Evolutionary conservation across 1,284 basidiomycete species (phyloP), one percentile per base, ranked within the genome.

Genomic region (Rhodotorula sp.): DNA sequence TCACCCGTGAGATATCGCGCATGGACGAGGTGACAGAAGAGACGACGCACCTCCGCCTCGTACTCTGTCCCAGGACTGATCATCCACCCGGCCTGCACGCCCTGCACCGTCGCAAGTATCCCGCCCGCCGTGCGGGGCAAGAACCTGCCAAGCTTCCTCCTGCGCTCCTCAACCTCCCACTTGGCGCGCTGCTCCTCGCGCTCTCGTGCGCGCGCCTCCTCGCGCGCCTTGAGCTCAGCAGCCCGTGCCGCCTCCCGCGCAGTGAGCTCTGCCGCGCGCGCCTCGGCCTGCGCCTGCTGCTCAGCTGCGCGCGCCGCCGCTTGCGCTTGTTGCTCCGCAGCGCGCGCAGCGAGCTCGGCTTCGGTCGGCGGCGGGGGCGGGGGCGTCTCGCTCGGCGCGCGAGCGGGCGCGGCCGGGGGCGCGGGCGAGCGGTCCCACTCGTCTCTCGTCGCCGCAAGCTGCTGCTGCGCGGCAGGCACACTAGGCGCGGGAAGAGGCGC

Each of bases 61-160:
- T 32, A 62, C 51, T 68, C 66, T 15, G 53, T 29, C 17, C 70
- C 70, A 0, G 70, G 70, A 25, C 59, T 59, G 5, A 51, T 53
- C 70, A 69, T 44, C 60, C 59, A 59, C 19, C 27, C 48, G 10
- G 2, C 10, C 41, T 41, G 59, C 25, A 66, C 29, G 37, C 66
- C 66, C 27, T 51, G 64, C 39, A 68, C 60, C 3, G 8, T 66
- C 25, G 46, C 56, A 13, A 66, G 22, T 25, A 63, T 7, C 21
- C 70, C 70, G 12, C 67, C 67, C 29, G 64, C 70, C 4, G 53
- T 34, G 25, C 66, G 41, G 5, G 70, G 70, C 41, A 72, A 56
- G 29, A n/a, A 72, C 58, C 66, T 55, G 21, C 55, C 66, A 9
- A 72, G 54, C 29, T 27, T 15, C 34, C 19, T 29, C 29, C 51